Percentiles rank a stretch among this genome's conserved stretches.
phyloP scores from a whole-genome alignment of 2,329 filamentous ascomycete genomes.

The Xylariaceae sp. region DNA sequence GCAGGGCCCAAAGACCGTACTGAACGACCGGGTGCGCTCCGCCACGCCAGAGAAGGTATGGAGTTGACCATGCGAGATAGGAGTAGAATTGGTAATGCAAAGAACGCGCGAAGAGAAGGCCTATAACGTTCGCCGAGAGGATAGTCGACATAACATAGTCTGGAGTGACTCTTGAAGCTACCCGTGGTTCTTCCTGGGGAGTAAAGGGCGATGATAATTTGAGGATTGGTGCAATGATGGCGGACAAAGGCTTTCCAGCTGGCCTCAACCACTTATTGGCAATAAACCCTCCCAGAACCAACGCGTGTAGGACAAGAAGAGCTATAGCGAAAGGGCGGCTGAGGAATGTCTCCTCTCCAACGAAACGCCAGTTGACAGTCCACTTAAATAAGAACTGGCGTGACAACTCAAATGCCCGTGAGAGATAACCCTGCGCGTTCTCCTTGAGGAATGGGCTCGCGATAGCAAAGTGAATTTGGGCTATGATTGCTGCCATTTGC shows the following conservation, averaged over 20 bases:
- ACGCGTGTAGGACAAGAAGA: conserved; percentile 62
- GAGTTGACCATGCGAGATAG: conserved; percentile 85
- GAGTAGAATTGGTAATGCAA: conserved; percentile 96
- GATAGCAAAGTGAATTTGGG: conserved; percentile 69
- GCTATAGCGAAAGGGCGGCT: conserved; percentile 61
- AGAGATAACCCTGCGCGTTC: conserved; percentile 68
- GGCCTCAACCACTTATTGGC: conserved; percentile 69
- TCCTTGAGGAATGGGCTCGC: conserved; percentile 63
- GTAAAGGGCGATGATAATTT: conserved; percentile 41
- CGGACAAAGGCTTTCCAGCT: conserved; percentile 51
- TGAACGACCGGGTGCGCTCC: conserved; percentile 64
- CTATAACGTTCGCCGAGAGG: conserved; percentile 71
- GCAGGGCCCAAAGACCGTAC: conserved; percentile 66
- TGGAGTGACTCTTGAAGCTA: conserved; percentile 58
- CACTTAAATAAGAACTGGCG: conserved; percentile 93
- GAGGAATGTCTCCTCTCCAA: conserved; percentile 79
- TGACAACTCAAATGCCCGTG: conserved; percentile 84
- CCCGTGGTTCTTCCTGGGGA: conserved; percentile 49
- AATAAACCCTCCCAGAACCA: conserved; percentile 64
- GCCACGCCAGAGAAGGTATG: conserved; percentile 79
- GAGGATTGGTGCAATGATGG: conserved; percentile 45
- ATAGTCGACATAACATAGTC: conserved; percentile 73
- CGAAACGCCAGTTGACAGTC: conserved; percentile 98
- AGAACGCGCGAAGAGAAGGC: conserved; percentile 79
- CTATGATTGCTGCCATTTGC: conserved; percentile 65